Percentiles rank a stretch among this genome's conserved stretches.
These are phyloP conservation scores for Teratosphaeria zuluensis DNA, from an alignment of 2,329 filamentous ascomycete genomes.

Conservation along the genomic window DNA sequence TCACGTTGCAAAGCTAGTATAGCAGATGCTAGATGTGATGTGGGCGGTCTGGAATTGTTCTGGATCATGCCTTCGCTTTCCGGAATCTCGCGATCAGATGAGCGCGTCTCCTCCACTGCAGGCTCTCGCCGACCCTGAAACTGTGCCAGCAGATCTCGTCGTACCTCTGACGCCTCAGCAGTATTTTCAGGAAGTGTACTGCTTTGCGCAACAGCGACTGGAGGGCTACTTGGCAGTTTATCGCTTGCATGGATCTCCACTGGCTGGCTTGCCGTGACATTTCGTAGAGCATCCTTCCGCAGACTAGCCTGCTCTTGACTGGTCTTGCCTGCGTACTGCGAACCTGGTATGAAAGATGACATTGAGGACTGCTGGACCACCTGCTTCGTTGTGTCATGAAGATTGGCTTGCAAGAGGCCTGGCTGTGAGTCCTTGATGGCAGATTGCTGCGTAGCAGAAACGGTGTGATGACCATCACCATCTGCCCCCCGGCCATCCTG, in stretches of 20 bases:
- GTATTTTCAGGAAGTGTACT: conserved; percentile 15
- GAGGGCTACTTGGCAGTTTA: conserved; percentile 27
- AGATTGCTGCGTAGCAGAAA: conserved; percentile 23
- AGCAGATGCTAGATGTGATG: not conserved
- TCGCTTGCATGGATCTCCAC: conserved; percentile 1
- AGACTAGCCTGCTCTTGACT: conserved; percentile 19
- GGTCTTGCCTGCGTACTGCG: conserved; percentile 24
- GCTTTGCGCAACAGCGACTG: conserved; percentile 9
- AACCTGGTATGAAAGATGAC: conserved; percentile 25
- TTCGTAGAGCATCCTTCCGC: conserved; percentile 5
- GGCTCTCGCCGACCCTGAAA: conserved; percentile 6
- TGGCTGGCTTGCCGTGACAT: not conserved
- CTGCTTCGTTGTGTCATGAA: not conserved
- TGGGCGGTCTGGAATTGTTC: not conserved
- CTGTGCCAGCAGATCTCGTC: conserved; percentile 6
- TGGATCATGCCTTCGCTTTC: conserved; percentile 21
- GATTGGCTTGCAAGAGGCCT: conserved; percentile 7
- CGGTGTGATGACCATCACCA: not conserved
- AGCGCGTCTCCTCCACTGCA: not conserved
- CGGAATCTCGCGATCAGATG: conserved; percentile 13
- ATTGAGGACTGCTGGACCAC: conserved; percentile 18
- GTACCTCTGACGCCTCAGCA: conserved; percentile 9
- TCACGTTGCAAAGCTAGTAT: not conserved
- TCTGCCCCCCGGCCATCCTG: conserved; percentile 3
- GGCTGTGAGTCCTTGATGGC: conserved; percentile 40